Evolutionary conservation across 1,284 basidiomycete species (phyloP).

Genomic region (Rhizopogon parksii): DNA sequence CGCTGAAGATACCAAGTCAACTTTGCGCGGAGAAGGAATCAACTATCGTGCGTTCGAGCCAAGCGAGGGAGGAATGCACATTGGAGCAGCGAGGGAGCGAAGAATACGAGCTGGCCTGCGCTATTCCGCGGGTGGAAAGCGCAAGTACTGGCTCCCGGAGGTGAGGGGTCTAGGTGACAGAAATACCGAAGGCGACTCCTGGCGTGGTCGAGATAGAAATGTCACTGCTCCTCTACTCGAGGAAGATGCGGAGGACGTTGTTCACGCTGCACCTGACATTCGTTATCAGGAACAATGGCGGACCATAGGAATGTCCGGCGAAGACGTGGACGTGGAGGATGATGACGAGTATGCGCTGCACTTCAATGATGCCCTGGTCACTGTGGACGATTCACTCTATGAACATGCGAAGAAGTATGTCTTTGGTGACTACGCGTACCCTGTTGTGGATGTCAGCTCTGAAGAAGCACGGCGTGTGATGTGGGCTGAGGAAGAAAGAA

Average conservation of each 20-base stretch:
- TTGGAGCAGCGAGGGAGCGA: conserved; percentile 74
- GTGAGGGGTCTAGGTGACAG: conserved; percentile 35
- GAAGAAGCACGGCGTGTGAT: conserved; percentile 58
- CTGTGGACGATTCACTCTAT: conserved; percentile 67
- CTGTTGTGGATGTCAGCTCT: conserved; percentile 80
- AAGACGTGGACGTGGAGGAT: conserved; percentile 21
- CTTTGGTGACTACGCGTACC: conserved; percentile 92
- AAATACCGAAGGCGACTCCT: conserved; percentile 7
- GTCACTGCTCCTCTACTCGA: conserved; percentile 74
- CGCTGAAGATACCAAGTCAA: conserved; percentile 77
- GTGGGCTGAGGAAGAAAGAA: conserved; percentile 41
- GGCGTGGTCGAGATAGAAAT: conserved; percentile 36
- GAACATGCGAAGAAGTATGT: conserved; percentile 64
- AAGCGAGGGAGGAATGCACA: conserved; percentile 87
- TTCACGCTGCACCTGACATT: conserved; percentile 59
- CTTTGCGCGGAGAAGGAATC: conserved; percentile 84
- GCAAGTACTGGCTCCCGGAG: conserved; percentile 87
- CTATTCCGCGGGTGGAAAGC: conserved; percentile 82
- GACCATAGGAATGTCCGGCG: conserved; percentile 13
- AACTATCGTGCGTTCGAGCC: conserved; percentile 96
- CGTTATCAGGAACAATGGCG: conserved; percentile 27
- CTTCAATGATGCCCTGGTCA: conserved; percentile 42
- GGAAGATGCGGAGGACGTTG: conserved; percentile 56
- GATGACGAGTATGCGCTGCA: conserved; percentile 40
- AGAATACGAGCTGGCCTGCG: conserved; percentile 86